Evolutionary conservation across 257 asterid genomes (phyloP).

Genomic region (Pogostemon cablin): DNA sequence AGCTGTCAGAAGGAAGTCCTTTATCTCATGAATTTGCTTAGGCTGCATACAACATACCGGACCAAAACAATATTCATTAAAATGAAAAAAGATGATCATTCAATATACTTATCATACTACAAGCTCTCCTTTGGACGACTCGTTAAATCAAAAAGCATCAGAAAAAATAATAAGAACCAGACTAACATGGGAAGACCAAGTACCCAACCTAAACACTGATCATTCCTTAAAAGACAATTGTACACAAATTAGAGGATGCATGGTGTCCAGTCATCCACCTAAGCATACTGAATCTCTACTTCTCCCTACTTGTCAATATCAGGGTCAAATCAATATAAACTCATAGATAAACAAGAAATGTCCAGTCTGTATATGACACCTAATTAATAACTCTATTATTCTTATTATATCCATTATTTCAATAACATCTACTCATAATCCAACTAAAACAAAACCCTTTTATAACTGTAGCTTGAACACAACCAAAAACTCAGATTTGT

Average conservation of each 20-base stretch:
- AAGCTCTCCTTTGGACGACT: background rate
- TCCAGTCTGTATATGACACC: background rate
- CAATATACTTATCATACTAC: background rate
- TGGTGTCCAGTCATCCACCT: background rate
- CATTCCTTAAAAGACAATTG: background rate
- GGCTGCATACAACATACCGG: constrained; percentile 41
- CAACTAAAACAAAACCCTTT: background rate
- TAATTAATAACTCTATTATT: background rate
- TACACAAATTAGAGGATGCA: background rate
- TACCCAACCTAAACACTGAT: background rate
- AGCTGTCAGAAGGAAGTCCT: constrained; percentile 61
- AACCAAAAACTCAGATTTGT: too few species aligned
- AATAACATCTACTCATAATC: background rate
- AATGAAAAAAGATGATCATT: background rate
- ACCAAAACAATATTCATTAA: background rate
- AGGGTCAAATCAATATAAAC: background rate
- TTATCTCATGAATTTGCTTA: constrained; percentile 63
- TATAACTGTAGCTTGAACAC: too few species aligned
- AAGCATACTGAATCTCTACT: background rate
- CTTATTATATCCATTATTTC: background rate
- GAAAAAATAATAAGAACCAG: background rate
- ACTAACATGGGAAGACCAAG: background rate
- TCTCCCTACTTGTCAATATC: background rate
- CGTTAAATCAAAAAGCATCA: background rate
- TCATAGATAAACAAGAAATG: background rate